Percentiles rank a stretch among this genome's conserved stretches.
These are phyloP conservation scores for Candida morakotiae DNA, from an alignment of 805 yeast genomes.

Conservation along the genomic window DNA sequence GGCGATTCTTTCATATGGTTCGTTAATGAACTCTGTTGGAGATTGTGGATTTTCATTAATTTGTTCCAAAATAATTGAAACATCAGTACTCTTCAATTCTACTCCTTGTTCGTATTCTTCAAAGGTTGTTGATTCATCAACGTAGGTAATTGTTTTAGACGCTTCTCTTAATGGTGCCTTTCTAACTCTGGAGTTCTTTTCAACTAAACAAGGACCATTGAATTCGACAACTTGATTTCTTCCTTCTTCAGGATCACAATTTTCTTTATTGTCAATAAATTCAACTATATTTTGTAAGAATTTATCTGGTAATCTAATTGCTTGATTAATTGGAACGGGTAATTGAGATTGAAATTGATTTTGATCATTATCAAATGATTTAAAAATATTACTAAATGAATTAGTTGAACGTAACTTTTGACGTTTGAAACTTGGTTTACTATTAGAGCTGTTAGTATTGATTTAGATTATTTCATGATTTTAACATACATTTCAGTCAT, in stretches of 20 bases:
- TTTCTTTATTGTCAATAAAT: conserved; percentile 1
- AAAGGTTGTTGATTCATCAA: neutral
- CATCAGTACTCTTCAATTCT: neutral
- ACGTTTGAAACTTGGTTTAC: conserved; percentile 5
- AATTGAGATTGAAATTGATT: neutral
- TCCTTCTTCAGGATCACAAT: neutral
- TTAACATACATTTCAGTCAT: neutral
- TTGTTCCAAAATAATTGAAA: neutral
- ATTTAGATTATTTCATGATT: no score
- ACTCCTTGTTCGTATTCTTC: no score
- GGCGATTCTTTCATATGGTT: neutral
- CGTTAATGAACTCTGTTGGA: neutral
- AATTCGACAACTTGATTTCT: neutral
- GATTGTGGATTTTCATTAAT: neutral
- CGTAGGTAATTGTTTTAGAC: neutral
- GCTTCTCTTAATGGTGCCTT: conserved; percentile 1
- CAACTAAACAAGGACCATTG: neutral
- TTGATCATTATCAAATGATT: neutral
- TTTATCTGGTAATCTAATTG: neutral
- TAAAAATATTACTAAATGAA: neutral
- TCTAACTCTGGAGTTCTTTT: no score
- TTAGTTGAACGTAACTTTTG: neutral
- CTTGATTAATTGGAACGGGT: no score
- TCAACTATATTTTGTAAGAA: neutral
- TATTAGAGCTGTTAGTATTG: no score